These are phyloP conservation scores for Coniochaeta prunicola DNA, from an alignment of 2,329 filamentous ascomycete species.

Conservation along the genomic window DNA sequence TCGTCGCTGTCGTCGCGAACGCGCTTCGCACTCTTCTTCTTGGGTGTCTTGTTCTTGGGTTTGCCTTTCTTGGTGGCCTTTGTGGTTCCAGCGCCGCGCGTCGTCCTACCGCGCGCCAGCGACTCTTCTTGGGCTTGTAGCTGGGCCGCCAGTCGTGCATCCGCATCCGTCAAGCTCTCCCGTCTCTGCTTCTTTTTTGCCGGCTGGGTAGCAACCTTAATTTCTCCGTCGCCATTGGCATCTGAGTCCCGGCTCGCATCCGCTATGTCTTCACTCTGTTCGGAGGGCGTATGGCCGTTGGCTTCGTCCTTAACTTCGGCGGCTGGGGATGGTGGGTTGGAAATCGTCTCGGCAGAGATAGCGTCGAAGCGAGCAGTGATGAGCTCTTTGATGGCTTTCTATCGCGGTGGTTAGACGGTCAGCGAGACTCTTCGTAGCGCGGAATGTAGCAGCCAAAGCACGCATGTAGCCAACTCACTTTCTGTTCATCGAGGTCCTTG, in stretches of 20 bases:
- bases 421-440: not conserved
- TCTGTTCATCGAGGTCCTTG: conserved; percentile 52
- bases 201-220: conserved; percentile 38
- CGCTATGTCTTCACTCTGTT: conserved; percentile 19
- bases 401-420: not conserved
- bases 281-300: conserved; percentile 22
- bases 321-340: conserved; percentile 27
- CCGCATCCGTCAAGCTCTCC: conserved; percentile 62
- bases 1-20: conserved; percentile 79
- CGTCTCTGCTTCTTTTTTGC: conserved; percentile 62
- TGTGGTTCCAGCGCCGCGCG: conserved; percentile 62
- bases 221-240: conserved; percentile 30
- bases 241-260: conserved; percentile 20
- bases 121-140: conserved; percentile 90
- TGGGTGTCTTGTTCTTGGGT: conserved; percentile 51
- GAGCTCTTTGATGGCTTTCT: conserved; percentile 64
- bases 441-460: not conserved
- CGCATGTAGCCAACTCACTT: conserved; percentile 30
- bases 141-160: conserved; percentile 79
- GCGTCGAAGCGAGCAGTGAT: conserved; percentile 71
- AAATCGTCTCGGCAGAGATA: conserved; percentile 43
- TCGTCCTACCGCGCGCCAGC: conserved; percentile 58
- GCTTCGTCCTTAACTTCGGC: conserved; percentile 28
- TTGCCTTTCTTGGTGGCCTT: conserved; percentile 40
- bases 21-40: conserved; percentile 71